Conservation (phyloP, 306 rosid species). For the Canavalia gladiata region DNA sequence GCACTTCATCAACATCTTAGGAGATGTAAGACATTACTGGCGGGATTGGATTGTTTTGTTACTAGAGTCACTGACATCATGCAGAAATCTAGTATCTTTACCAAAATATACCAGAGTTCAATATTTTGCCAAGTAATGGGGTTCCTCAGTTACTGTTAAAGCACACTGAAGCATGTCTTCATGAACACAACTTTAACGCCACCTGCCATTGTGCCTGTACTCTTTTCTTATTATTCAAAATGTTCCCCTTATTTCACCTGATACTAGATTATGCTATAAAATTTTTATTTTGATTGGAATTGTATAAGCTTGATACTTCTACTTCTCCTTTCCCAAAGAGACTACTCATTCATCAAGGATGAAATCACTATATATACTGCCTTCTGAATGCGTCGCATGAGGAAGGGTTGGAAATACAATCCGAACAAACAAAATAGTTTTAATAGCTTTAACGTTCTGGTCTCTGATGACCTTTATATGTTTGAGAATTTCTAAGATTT, state of each 20-base stretch:
- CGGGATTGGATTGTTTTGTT: conserved; percentile 6
- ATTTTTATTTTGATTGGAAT: background rate
- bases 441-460: conserved; percentile 12
- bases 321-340: conserved; percentile 16
- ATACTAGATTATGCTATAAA: conserved; percentile 10
- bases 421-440: conserved; percentile 10
- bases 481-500: background rate
- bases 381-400: background rate
- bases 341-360: conserved; percentile 20
- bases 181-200: background rate
- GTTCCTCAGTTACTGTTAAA: conserved; percentile 16
- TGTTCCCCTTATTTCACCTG: background rate
- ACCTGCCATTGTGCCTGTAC: background rate
- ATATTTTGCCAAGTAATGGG: background rate
- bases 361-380: conserved; percentile 18
- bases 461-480: conserved; percentile 20
- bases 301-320: background rate
- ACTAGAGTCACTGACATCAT: background rate
- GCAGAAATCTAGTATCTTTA: background rate
- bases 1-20: conserved; percentile 7
- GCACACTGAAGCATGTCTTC: background rate
- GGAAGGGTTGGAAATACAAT: conserved; percentile 16
- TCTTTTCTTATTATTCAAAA: conserved; percentile 31
- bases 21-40: conserved; percentile 15
- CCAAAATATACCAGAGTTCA: background rate